Evolutionary conservation across 2,329 filamentous ascomycete species (phyloP), one percentile per base, ranked within the genome.

Genomic region (Cercospora zeae-maydis): DNA sequence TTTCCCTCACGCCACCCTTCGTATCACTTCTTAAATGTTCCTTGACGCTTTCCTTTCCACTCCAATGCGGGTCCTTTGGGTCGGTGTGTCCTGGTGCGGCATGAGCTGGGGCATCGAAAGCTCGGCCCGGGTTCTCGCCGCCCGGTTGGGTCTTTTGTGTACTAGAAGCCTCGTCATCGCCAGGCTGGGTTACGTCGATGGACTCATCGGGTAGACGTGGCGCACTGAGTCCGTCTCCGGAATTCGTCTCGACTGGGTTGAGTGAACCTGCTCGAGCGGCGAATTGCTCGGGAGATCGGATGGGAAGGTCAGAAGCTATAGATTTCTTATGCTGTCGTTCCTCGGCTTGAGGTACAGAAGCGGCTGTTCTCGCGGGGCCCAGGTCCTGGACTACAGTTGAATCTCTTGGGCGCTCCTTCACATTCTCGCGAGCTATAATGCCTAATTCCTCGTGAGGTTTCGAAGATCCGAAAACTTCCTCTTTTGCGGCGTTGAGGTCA

Each of bases 1-100:
- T 73, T 58, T 70, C 66, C 6, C 47, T 52, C n/a, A 62, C 45
- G n/a, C 53, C 31, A 27, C 31, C 53, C 21, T 57, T 39, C 3
- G 47, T 31, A 31, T 52, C 47, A 52, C 31, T 52, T 4, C 47
- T 52, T 30, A 61, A 10, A 56, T 61, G 49, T 13, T 61, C 58
- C 11, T 33, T 37, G n/a, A 27, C 34, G 5, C 31, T 33, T 34
- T 55, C 24, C 11, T 61, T 47, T 34, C 24, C n/a, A 6, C 24
- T 19, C 19, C 16, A 55, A 13, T 27, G 30, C 1, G 24, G n/a
- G 31, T 61, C 58, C 13, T 61, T 52, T 8, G 24, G 10, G 9
- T 31, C 14, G 4, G 47, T 13, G 14, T 30, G 13, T 8, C 8
- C 47, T 21, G 47, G 47, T 8, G 47, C 47, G n/a, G 47, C 47